These are phyloP conservation scores for Sugiyamaella xylanicola DNA, from an alignment of 1,139 yeast species.

Conservation along the genomic window DNA sequence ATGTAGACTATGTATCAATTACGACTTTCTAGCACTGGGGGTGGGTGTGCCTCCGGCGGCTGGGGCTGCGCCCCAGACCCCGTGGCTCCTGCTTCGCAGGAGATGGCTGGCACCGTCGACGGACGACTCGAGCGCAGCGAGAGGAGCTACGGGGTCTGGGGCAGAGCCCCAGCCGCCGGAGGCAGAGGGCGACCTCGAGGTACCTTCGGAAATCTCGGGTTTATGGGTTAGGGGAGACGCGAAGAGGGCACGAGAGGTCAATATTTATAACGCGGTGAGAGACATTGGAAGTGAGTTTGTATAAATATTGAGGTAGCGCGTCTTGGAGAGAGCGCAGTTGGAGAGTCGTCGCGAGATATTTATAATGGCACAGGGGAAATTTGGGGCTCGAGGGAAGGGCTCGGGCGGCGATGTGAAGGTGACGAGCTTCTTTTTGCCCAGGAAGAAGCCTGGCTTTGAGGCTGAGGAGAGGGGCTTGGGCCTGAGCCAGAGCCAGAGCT, in stretches of 20 bases:
- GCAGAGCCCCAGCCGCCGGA: not conserved
- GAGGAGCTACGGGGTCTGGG: not conserved
- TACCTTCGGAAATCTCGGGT: not conserved
- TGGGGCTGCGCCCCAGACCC: not conserved
- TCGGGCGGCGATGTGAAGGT: not conserved
- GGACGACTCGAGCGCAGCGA: not conserved
- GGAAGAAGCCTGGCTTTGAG: not conserved
- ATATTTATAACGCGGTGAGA: not conserved
- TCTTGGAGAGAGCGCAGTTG: no score
- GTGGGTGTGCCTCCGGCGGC: not conserved
- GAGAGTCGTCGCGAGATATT: no score
- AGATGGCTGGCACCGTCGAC: no score
- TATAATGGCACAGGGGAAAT: not conserved
- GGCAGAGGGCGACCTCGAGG: no score
- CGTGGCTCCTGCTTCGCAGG: not conserved
- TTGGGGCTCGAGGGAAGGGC: not conserved
- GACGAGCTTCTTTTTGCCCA: not conserved
- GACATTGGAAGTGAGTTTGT: no score
- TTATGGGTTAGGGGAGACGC: not conserved
- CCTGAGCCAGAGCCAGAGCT: not conserved
- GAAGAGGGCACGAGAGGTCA: not conserved
- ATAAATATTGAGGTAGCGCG: no score
- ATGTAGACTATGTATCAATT: slow-evolving; percentile 14
- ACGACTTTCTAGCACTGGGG: not conserved
- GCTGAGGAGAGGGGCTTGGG: not conserved